Percentiles rank a stretch among this genome's conserved stretches.
Evolutionary conservation across 192 early-diverging fungal genomes (phyloP).

Genomic region (Martensiomyces pterosporus): DNA sequence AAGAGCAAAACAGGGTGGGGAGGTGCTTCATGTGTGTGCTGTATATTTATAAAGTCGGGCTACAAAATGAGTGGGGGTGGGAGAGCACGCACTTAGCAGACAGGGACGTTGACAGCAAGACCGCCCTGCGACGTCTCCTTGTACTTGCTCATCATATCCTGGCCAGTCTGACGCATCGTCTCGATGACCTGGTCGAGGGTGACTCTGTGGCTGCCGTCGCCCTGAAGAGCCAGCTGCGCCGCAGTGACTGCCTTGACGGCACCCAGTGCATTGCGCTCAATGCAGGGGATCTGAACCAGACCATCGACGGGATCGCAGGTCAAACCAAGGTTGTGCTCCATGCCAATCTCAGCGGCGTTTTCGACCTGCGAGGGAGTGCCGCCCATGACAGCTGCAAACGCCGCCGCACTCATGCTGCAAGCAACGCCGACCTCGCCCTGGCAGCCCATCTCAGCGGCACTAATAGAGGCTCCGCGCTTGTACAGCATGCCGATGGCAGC

Average conservation of each 20-base stretch:
- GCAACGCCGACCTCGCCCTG: constrained; percentile 98
- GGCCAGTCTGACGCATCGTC: constrained; percentile 90
- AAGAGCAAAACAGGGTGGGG: too few relatives aligned
- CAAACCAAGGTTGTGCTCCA: constrained; percentile 83
- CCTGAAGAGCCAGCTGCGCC: constrained; percentile 90
- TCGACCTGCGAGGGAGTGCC: constrained; percentile 85
- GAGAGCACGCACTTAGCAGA: constrained; percentile 61
- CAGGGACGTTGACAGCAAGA: constrained; percentile 84
- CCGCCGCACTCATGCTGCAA: constrained; percentile 94
- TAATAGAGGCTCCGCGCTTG: constrained; percentile 92
- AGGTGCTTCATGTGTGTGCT: too few relatives aligned
- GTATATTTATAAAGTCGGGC: background rate
- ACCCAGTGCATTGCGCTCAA: constrained; percentile 90
- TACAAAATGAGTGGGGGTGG: background rate
- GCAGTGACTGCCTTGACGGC: constrained; percentile 96
- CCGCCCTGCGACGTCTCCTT: constrained; percentile 95
- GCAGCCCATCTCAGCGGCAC: constrained; percentile 95
- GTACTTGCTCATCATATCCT: constrained; percentile 93
- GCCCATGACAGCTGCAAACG: constrained; percentile 95
- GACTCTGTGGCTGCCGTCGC: constrained; percentile 86
- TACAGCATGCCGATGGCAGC: constrained; percentile 96
- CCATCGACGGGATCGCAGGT: constrained; percentile 90
- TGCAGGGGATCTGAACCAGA: constrained; percentile 93
- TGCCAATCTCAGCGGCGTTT: constrained; percentile 95
- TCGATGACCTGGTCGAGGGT: constrained; percentile 94